A percentile compares a stretch with the other conserved stretches of the same genome.
Evolutionary conservation across 2,329 filamentous ascomycete genomes (phyloP).

Genomic region (Daldinia eschscholtzii): DNA sequence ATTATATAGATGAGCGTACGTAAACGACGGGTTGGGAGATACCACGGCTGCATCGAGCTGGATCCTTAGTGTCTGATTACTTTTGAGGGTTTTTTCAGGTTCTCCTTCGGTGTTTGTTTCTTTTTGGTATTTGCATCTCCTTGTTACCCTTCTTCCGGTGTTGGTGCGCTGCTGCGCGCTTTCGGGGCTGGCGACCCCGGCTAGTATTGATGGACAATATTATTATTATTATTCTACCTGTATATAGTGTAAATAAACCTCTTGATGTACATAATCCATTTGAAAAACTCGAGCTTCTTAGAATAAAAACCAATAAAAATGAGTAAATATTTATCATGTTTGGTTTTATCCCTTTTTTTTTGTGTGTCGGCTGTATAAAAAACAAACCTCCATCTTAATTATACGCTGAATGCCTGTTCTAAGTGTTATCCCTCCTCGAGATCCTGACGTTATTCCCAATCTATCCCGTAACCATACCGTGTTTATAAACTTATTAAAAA

Average conservation of each 20-base stretch:
- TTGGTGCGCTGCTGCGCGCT: neutral
- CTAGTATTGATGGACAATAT: constrained; percentile 1
- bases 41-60: constrained; percentile 7
- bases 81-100: neutral
- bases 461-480: too few species aligned
- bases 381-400: neutral
- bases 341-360: neutral
- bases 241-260: constrained; percentile 10
- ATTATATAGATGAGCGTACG: constrained; percentile 6
- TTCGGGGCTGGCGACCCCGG: neutral
- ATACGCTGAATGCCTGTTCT: neutral
- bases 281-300: neutral
- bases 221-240: constrained; percentile 1
- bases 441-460: neutral
- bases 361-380: neutral
- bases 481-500: neutral
- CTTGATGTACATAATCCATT: constrained; percentile 2
- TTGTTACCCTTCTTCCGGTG: constrained; percentile 3
- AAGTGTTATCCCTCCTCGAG: neutral
- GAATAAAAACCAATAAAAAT: neutral
- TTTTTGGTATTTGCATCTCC: neutral
- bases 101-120: neutral
- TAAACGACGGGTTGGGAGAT: constrained; percentile 1
- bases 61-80: constrained; percentile 5
- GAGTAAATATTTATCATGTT: neutral